These are phyloP conservation scores for Gamarada debralockiae DNA, from an alignment of 495 filamentous ascomycete species.

Conservation along the genomic window DNA sequence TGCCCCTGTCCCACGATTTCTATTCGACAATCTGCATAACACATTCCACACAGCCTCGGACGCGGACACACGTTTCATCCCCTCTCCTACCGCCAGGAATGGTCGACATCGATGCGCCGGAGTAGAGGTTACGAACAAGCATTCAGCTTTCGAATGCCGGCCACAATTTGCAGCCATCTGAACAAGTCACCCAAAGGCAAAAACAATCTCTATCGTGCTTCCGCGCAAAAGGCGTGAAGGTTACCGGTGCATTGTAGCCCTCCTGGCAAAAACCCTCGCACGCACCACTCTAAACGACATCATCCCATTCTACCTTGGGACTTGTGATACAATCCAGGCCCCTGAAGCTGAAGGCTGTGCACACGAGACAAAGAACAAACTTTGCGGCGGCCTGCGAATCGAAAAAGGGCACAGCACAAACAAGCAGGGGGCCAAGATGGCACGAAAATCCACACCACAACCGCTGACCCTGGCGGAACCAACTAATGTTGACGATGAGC, in stretches of 20 bases:
- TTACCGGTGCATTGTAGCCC: not conserved
- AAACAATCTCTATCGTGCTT: not conserved
- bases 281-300: conserved; percentile 7
- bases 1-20: not conserved
- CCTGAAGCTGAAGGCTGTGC: conserved; percentile 20
- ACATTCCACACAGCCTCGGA: conserved; percentile 13
- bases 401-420: conserved; percentile 6
- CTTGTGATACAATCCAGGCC: conserved; percentile 12
- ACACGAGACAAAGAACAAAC: conserved; percentile 13
- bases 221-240: too few species aligned
- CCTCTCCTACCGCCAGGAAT: conserved; percentile 9
- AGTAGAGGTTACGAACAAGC: not conserved
- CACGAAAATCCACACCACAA: conserved; percentile 49
- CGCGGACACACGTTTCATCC: conserved; percentile 14
- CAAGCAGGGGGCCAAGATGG: conserved; percentile 33
- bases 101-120: not conserved
- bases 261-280: conserved; percentile 1
- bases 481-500: conserved; percentile 24
- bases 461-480: conserved; percentile 43
- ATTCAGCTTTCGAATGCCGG: not conserved
- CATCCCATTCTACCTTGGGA: conserved; percentile 5
- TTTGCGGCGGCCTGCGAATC: conserved; percentile 15
- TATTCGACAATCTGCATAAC: conserved; percentile 9
- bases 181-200: not conserved
- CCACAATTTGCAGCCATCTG: not conserved